Evolutionary conservation across 441 rosid species (phyloP).

Genomic region (Erodium moschatum): DNA sequence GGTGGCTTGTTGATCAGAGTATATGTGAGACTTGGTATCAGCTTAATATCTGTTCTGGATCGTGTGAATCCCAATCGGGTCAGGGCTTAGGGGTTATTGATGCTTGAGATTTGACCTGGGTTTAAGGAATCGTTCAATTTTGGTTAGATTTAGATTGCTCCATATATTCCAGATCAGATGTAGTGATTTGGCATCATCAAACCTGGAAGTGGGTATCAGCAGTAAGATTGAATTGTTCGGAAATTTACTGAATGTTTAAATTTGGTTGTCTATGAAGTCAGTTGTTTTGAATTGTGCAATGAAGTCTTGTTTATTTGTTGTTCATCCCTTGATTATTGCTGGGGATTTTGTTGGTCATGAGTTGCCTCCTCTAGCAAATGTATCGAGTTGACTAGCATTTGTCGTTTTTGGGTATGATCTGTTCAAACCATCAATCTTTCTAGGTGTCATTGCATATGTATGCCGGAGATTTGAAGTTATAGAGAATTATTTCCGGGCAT

Average conservation of each 20-base stretch:
- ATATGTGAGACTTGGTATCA: background rate
- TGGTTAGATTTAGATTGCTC: background rate
- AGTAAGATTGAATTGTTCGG: background rate
- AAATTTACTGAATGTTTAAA: background rate
- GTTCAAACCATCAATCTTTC: no score
- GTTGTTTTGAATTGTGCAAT: background rate
- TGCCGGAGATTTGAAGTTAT: background rate
- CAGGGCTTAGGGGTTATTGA: background rate
- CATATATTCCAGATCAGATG: slow-evolving; percentile 1
- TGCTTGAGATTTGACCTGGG: background rate
- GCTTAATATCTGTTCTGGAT: background rate
- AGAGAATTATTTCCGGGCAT: background rate
- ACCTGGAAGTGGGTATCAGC: background rate
- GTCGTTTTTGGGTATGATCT: no score
- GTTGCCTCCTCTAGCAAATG: no score
- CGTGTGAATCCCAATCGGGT: no score
- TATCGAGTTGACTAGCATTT: no score
- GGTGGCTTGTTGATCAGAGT: background rate
- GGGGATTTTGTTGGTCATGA: no score
- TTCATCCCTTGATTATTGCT: no score
- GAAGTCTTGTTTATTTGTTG: no score
- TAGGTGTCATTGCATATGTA: no score
- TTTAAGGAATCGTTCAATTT: no score
- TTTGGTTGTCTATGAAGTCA: background rate
- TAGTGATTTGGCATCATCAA: background rate